Evolutionary conservation across 768 basidiomycete species (phyloP).

Genomic region (Cubamyces sp.): DNA sequence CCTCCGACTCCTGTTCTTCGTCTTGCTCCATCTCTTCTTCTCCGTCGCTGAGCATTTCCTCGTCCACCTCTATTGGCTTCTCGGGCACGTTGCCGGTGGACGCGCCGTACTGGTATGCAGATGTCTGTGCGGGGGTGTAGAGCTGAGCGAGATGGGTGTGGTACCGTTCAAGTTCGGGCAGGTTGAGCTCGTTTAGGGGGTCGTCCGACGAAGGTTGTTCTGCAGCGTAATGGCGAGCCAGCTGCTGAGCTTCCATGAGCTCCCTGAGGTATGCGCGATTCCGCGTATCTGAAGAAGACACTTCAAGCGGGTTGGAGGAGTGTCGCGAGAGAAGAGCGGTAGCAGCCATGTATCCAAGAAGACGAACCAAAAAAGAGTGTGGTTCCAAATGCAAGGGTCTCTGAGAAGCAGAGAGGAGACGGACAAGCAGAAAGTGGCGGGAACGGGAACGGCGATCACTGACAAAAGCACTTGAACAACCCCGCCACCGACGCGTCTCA

Average conservation of each 20-base stretch:
- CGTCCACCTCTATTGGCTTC: conserved; percentile 42
- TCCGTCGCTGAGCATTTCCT: conserved; percentile 49
- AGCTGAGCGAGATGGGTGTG: conserved; percentile 54
- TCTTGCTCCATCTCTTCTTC: conserved; percentile 34
- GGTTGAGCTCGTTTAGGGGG: conserved; percentile 44
- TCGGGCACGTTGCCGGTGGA: conserved; percentile 3
- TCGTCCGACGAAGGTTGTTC: conserved; percentile 55
- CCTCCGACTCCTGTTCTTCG: conserved; percentile 39
- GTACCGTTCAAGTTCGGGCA: conserved; percentile 49
- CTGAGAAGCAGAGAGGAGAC: neutral
- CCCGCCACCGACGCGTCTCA: conserved; percentile 22
- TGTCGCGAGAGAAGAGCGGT: conserved; percentile 60
- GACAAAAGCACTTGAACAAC: conserved; percentile 16
- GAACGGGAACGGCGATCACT: neutral
- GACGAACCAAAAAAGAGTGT: conserved; percentile 3
- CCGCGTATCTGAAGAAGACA: conserved; percentile 60
- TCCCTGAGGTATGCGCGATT: conserved; percentile 50
- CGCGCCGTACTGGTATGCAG: conserved; percentile 13
- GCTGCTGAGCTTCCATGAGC: conserved; percentile 41
- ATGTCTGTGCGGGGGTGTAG: conserved; percentile 35
- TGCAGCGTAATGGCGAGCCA: conserved; percentile 24
- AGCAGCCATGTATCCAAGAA: conserved; percentile 40
- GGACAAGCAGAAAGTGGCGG: neutral
- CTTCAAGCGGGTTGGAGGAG: conserved; percentile 76
- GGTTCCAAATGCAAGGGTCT: neutral